Conservation (phyloP, 1,284 basidiomycete species). For the Ceratobasidium sp. region DNA sequence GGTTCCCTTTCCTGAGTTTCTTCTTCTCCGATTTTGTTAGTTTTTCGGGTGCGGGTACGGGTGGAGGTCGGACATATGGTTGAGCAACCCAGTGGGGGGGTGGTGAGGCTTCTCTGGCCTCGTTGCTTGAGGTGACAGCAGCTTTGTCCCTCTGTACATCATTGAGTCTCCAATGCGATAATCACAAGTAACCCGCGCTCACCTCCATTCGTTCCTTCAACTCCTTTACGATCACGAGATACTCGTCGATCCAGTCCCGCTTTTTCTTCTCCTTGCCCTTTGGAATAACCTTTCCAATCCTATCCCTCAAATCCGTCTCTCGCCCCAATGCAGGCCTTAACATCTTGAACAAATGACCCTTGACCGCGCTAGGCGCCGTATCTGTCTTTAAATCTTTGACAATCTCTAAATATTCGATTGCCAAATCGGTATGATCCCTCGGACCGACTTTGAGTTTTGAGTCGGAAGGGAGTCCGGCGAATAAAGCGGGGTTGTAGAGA, state of each 20-base stretch:
- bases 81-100: conserved; percentile 87
- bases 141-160: conserved; percentile 36
- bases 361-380: conserved; percentile 78
- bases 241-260: conserved; percentile 56
- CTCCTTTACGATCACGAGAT: conserved; percentile 67
- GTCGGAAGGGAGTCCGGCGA: conserved; percentile 50
- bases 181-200: conserved; percentile 46
- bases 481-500: conserved; percentile 91
- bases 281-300: conserved; percentile 61
- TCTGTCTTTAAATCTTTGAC: conserved; percentile 74
- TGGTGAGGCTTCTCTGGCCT: conserved; percentile 52
- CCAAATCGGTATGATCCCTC: conserved; percentile 61
- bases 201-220: conserved; percentile 72
- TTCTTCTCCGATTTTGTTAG: neutral
- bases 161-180: neutral
- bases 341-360: conserved; percentile 93
- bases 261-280: conserved; percentile 46
- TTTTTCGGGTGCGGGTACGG: conserved; percentile 31
- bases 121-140: conserved; percentile 43
- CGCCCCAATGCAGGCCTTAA: conserved; percentile 77
- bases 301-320: conserved; percentile 76
- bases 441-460: conserved; percentile 37
- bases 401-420: conserved; percentile 87
- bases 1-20: neutral
- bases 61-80: conserved; percentile 74